Conservation (phyloP, 768 basidiomycete genomes). For the Tylopilus sp. region DNA sequence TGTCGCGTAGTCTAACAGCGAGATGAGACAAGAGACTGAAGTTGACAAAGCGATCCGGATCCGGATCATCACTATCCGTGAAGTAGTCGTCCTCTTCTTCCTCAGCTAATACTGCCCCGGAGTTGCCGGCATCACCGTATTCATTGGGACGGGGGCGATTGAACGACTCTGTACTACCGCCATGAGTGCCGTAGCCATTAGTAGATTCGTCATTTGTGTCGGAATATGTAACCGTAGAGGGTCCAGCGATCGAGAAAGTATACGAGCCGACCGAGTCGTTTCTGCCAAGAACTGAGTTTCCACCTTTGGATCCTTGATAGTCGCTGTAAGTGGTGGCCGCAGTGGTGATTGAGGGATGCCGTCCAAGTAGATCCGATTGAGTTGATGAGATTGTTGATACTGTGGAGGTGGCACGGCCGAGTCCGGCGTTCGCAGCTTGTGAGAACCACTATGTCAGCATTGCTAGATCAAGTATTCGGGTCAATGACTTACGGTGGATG, state of each 20-base stretch:
- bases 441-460: conserved; percentile 3
- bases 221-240: conserved; percentile 21
- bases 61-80: conserved; percentile 55
- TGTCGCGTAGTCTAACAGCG: conserved; percentile 85
- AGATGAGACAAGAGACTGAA: conserved; percentile 85
- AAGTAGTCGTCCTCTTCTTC: conserved; percentile 32
- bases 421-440: conserved; percentile 16
- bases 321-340: conserved; percentile 22
- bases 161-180: conserved; percentile 26
- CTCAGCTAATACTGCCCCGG: conserved; percentile 18
- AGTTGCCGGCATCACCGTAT: conserved; percentile 16
- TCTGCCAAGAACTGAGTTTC: conserved; percentile 12
- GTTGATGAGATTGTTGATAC: conserved; percentile 29
- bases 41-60: conserved; percentile 79
- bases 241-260: conserved; percentile 18
- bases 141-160: conserved; percentile 19
- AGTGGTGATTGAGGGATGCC: conserved; percentile 27
- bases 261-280: conserved; percentile 18
- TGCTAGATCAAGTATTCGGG: neutral
- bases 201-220: conserved; percentile 16
- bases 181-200: conserved; percentile 17
- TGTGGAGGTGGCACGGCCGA: conserved; percentile 28
- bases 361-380: conserved; percentile 21
- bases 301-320: conserved; percentile 15
- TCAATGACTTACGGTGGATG: conserved; percentile 20